Conservation (phyloP, 2,329 filamentous ascomycete genomes). For the Aspergillus ochraceus region DNA sequence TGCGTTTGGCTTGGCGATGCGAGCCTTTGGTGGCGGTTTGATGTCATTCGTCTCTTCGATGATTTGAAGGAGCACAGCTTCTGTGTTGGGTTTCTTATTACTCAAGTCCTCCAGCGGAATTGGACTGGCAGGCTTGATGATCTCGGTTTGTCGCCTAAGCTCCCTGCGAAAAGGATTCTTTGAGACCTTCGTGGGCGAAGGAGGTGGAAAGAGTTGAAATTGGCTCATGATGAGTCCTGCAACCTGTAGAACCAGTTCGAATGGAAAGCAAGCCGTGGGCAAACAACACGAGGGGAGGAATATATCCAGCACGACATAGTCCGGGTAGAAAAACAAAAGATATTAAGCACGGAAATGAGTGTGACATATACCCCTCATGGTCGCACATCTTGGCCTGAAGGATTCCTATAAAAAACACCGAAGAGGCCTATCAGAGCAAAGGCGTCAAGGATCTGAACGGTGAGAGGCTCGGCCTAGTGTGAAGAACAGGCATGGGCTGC, state of each 20-base stretch:
- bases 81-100: conserved; percentile 30
- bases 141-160: conserved; percentile 23
- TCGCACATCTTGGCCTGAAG: conserved; percentile 9
- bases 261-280: background rate
- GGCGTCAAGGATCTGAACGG: conserved; percentile 23
- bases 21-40: conserved; percentile 25
- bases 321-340: too few species aligned
- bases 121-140: conserved; percentile 24
- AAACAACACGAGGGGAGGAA: background rate
- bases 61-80: conserved; percentile 40
- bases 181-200: conserved; percentile 28
- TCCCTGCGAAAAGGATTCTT: conserved; percentile 38
- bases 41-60: conserved; percentile 37
- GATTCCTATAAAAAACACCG: background rate
- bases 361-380: conserved; percentile 10
- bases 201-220: conserved; percentile 44
- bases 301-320: background rate
- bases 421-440: background rate
- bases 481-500: conserved; percentile 21
- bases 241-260: background rate
- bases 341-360: background rate
- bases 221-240: conserved; percentile 29
- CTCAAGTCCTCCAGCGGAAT: conserved; percentile 33
- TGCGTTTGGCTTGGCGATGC: conserved; percentile 14
- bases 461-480: conserved; percentile 22